Percentiles rank a stretch among this genome's conserved stretches.
These are phyloP conservation scores for Zygnema cylindricum DNA, from an alignment of 139 green algal species.

Conservation along the genomic window DNA sequence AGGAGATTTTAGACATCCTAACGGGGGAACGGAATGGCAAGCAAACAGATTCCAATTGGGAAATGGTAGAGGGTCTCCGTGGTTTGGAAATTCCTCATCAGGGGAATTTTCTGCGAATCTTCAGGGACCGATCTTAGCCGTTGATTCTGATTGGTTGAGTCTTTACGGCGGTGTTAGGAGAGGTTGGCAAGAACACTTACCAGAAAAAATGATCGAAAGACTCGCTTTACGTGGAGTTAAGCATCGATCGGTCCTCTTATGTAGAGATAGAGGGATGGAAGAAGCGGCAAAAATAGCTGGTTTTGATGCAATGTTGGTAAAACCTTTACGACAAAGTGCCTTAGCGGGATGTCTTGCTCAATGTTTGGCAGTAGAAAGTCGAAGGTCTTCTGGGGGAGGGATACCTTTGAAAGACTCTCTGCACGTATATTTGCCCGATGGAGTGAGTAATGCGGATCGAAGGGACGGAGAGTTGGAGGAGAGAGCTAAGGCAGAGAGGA, in stretches of 20 bases:
- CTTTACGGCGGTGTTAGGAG: not conserved
- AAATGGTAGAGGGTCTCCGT: not conserved
- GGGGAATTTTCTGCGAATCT: not conserved
- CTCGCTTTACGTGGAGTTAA: not conserved
- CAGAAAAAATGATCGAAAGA: not conserved
- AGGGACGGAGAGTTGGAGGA: not conserved
- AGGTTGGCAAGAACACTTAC: not conserved
- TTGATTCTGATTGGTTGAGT: not conserved
- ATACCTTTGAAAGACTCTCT: not conserved
- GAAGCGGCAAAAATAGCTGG: constrained; percentile 8
- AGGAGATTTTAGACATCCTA: not conserved
- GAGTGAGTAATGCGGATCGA: not conserved
- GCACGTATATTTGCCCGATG: not conserved
- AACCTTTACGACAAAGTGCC: constrained; percentile 42
- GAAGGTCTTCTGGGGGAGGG: not conserved
- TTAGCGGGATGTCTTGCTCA: constrained; percentile 32
- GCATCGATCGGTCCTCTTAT: constrained; percentile 7
- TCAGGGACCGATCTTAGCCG: not conserved
- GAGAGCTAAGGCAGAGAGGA: not conserved
- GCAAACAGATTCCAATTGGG: no score
- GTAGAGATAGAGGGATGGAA: constrained; percentile 21
- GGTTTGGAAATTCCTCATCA: not conserved
- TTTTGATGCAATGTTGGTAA: constrained; percentile 49
- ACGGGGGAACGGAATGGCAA: not conserved
- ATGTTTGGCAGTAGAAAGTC: not conserved